Conservation (phyloP, 2,329 filamentous ascomycete species). For the Exophiala oligosperma region DNA sequence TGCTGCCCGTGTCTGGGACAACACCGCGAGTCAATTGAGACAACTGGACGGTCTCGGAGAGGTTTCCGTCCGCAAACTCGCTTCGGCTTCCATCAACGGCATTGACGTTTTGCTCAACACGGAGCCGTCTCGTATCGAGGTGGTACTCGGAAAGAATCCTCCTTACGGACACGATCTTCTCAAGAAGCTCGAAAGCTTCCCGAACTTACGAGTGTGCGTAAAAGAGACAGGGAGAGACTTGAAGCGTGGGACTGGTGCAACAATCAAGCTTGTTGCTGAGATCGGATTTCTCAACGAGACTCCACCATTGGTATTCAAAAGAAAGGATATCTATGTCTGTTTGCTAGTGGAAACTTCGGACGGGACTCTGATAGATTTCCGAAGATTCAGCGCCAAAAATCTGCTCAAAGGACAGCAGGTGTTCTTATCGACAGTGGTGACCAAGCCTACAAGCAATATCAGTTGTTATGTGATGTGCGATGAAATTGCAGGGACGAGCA, state of each 20-base stretch:
- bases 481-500: slow-evolving; percentile 68
- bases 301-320: slow-evolving; percentile 60
- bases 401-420: slow-evolving; percentile 64
- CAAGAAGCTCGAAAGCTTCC: slow-evolving; percentile 68
- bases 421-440: slow-evolving; percentile 59
- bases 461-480: slow-evolving; percentile 78
- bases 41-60: slow-evolving; percentile 79
- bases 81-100: slow-evolving; percentile 66
- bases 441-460: slow-evolving; percentile 57
- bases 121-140: slow-evolving; percentile 73
- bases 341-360: slow-evolving; percentile 72
- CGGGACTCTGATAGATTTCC: slow-evolving; percentile 69
- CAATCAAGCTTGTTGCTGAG: slow-evolving; percentile 64
- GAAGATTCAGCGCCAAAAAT: slow-evolving; percentile 62
- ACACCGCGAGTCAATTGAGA: slow-evolving; percentile 74
- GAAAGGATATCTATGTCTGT: slow-evolving; percentile 67
- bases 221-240: slow-evolving; percentile 49
- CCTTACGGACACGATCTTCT: slow-evolving; percentile 75
- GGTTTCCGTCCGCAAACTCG: slow-evolving; percentile 72
- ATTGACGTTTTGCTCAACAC: slow-evolving; percentile 68
- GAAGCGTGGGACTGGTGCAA: slow-evolving; percentile 46
- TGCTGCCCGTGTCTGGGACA: slow-evolving; percentile 77
- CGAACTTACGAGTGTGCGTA: slow-evolving; percentile 60
- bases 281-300: slow-evolving; percentile 72
- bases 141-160: slow-evolving; percentile 73